Evolutionary conservation across 768 basidiomycete genomes (phyloP), one percentile per base, ranked within the genome.

Genomic region (Tricholoma saponaceum): DNA sequence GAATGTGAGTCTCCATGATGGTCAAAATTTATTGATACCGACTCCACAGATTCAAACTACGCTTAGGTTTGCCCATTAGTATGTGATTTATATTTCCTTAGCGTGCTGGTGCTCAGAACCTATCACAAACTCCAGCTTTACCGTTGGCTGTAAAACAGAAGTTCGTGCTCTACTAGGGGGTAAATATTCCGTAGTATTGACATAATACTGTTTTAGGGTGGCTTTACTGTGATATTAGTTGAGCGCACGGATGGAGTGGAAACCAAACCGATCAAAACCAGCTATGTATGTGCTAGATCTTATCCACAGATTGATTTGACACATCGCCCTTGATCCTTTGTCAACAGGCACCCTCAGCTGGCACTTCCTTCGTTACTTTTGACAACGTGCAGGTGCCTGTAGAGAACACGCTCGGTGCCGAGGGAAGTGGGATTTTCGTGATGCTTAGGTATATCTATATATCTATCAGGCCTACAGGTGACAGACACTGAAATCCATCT

Each of bases 231-330:
- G 55, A 88, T 97, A 61, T 79, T 95, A 14, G 85, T 97, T 4
- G 91, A 93, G 65, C 84, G 92, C 16, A 78, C 79, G 6, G 89
- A 90, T 59, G 90, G 90, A 49, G 83, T 95, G 14, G 86, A 92
- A 70, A 95, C 93, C 1, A 89, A 86, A 66, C 72, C 82, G 7
- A 95, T 95, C 76, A 92, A 92, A 76, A 95, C 93, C 2, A 83
- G 57, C 66, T 79, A 25, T 20, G 77, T 77, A 57, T 25, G 23
- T 26, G 18, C 32, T 53, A 23, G 20, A 39, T 28, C 22, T 33
- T 41, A 12, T 20, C 6, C 10, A 22, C 35, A 41, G n/a, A 51
- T 57, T n/a, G 6, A 51, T 22, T 22, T 35, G 26, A 35, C n/a
- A 26, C 5, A 32, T 33, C 18, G 35, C 50, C 12, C n/a, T 10